Evolutionary conservation across 331 rosid genomes (phyloP).

Genomic region (Malus hybrid): DNA sequence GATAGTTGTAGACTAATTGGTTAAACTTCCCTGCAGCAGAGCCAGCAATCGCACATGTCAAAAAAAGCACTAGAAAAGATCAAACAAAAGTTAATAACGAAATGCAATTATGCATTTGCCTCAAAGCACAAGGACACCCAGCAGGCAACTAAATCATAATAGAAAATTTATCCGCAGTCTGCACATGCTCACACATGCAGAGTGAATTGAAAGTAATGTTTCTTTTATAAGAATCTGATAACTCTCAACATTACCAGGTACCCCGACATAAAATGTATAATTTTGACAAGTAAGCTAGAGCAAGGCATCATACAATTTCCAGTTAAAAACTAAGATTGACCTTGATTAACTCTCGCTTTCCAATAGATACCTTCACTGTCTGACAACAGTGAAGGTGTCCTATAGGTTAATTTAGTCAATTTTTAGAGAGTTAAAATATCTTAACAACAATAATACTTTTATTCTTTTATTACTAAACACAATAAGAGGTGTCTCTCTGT

Average conservation of each 20-base stretch:
- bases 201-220: not conserved
- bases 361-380: not conserved
- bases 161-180: not conserved
- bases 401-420: not conserved
- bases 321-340: not conserved
- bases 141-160: not conserved
- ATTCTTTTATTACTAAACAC: not conserved
- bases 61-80: not conserved
- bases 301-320: not conserved
- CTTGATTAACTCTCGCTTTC: not conserved
- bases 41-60: constrained; percentile 6
- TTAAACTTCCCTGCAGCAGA: constrained; percentile 79
- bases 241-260: not conserved
- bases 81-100: not conserved
- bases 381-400: not conserved
- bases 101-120: not conserved
- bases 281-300: not conserved
- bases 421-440: not conserved
- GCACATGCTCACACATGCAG: not conserved
- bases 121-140: not conserved
- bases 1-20: constrained; percentile 94
- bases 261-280: not conserved
- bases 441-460: not conserved
- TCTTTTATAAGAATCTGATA: not conserved
- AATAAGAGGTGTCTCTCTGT: not conserved